Evolutionary conservation across 2,329 filamentous ascomycete genomes (phyloP).

Genomic region (Aspergillus neoniger): DNA sequence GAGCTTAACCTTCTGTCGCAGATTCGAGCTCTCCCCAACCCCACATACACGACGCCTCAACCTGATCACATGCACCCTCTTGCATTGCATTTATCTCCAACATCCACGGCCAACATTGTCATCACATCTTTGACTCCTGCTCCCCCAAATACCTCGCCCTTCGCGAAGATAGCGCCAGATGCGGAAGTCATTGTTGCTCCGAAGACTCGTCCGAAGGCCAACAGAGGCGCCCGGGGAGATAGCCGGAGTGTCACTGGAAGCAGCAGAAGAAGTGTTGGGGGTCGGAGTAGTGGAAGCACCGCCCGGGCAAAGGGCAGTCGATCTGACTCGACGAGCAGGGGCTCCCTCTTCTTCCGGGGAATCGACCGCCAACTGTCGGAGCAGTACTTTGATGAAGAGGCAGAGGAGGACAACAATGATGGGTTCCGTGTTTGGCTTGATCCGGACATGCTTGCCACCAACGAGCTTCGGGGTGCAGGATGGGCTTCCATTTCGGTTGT

Average conservation of each 20-base stretch:
- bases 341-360: slow-evolving; percentile 72
- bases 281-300: slow-evolving; percentile 73
- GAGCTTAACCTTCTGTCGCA: slow-evolving; percentile 92
- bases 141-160: slow-evolving; percentile 67
- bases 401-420: slow-evolving; percentile 55
- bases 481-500: slow-evolving; percentile 87
- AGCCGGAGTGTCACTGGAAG: slow-evolving; percentile 78
- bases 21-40: slow-evolving; percentile 90
- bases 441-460: slow-evolving; percentile 69
- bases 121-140: slow-evolving; percentile 80
- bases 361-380: slow-evolving; percentile 69
- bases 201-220: slow-evolving; percentile 74
- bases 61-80: slow-evolving; percentile 70
- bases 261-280: slow-evolving; percentile 70
- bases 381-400: slow-evolving; percentile 77
- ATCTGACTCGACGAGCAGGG: slow-evolving; percentile 62
- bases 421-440: slow-evolving; percentile 82
- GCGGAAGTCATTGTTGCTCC: slow-evolving; percentile 97
- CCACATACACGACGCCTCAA: slow-evolving; percentile 60
- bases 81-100: slow-evolving; percentile 90
- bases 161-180: slow-evolving; percentile 90
- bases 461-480: slow-evolving; percentile 71
- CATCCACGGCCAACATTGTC: slow-evolving; percentile 88
- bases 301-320: slow-evolving; percentile 59
- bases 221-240: slow-evolving; percentile 66